Conservation (phyloP, 2,329 filamentous ascomycete genomes). For the Hypoxylon sp. region DNA sequence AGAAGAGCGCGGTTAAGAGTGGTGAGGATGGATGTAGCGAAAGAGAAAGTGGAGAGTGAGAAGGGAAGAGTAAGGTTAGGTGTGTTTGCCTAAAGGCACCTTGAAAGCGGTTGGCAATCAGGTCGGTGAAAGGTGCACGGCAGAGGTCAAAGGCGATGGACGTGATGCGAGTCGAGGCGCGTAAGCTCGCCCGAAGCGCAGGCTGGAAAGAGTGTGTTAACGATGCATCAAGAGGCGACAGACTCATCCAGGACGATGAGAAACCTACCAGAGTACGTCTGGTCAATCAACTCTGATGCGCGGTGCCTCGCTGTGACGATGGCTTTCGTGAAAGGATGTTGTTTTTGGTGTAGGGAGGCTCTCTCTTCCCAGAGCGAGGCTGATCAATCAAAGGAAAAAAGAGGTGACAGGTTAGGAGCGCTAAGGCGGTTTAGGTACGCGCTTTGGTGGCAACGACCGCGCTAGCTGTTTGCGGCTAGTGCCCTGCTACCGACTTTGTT, state of each 20-base stretch:
- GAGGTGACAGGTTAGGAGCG: too few species aligned
- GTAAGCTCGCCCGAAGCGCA: constrained; percentile 6
- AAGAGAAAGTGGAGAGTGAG: neutral
- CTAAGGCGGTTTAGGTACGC: neutral
- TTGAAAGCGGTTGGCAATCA: neutral
- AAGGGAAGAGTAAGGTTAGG: too few species aligned
- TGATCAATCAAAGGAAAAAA: constrained; percentile 30
- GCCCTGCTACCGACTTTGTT: too few species aligned
- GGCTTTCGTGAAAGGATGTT: constrained; percentile 11
- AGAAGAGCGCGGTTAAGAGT: neutral
- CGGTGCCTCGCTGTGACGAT: neutral
- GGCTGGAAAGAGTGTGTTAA: constrained; percentile 7
- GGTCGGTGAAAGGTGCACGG: neutral
- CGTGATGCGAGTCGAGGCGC: constrained; percentile 6
- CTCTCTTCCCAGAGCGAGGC: constrained; percentile 21
- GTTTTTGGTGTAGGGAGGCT: constrained; percentile 23
- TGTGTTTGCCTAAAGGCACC: neutral
- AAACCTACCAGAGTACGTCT: constrained; percentile 22
- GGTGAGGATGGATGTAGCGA: neutral
- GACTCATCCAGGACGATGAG: constrained; percentile 8
- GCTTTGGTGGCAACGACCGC: constrained; percentile 8
- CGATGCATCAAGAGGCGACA: neutral
- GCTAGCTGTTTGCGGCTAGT: constrained; percentile 7
- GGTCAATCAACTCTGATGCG: constrained; percentile 18
- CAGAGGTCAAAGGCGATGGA: neutral